phyloP scores from a whole-genome alignment of 2,329 filamentous ascomycete genomes.

The Ceratocystis eucalypticola region DNA sequence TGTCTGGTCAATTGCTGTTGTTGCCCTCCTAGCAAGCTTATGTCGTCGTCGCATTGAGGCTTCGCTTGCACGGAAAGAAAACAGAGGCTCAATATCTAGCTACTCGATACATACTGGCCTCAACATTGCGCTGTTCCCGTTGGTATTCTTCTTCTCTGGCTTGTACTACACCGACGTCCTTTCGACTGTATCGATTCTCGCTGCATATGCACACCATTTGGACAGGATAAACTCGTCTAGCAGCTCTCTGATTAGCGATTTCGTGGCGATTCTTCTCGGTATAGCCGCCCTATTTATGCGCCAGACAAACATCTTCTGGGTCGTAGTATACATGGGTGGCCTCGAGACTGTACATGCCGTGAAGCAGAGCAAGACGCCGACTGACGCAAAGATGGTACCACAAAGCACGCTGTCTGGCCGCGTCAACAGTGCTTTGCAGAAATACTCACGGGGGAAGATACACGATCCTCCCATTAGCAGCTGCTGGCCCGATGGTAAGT shows the following conservation, averaged over 20 bases:
- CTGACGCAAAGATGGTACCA: not conserved
- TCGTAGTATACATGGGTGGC: conserved; percentile 61
- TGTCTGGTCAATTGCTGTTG: conserved; percentile 30
- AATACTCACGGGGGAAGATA: conserved; percentile 38
- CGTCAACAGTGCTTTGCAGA: conserved; percentile 29
- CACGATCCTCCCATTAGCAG: conserved; percentile 40
- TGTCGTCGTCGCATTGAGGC: conserved; percentile 41
- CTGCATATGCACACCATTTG: conserved; percentile 49
- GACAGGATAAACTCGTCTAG: conserved; percentile 27
- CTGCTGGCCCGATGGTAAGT: conserved; percentile 33
- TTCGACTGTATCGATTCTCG: conserved; percentile 62
- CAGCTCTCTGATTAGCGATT: conserved; percentile 29
- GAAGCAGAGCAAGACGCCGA: conserved; percentile 30
- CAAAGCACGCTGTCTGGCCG: conserved; percentile 25
- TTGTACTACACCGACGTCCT: conserved; percentile 91
- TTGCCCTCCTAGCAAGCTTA: conserved; percentile 35
- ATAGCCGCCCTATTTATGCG: conserved; percentile 59
- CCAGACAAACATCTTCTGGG: conserved; percentile 97
- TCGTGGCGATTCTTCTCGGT: conserved; percentile 43
- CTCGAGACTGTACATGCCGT: conserved; percentile 41
- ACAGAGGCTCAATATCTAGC: conserved; percentile 25
- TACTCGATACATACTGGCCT: conserved; percentile 49
- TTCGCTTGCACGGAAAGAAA: conserved; percentile 17
- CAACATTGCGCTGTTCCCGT: conserved; percentile 74
- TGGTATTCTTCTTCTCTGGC: conserved; percentile 89